Conservation (phyloP, 345 rosid genomes). For the Acer negundo region DNA sequence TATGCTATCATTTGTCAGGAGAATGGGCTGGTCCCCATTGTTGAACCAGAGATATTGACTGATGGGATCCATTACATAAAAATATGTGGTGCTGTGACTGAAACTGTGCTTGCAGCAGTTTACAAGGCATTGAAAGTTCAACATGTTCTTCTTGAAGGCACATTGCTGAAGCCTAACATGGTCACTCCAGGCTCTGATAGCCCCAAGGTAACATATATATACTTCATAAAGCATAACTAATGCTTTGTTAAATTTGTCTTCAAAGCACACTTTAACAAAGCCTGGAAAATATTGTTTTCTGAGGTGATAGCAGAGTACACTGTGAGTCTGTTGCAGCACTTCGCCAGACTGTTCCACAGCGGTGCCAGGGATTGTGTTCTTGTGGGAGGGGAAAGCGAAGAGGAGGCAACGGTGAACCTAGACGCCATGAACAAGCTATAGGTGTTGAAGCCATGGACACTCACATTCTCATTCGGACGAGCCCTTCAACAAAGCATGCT, state of each 20-base stretch:
- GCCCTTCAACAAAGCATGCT: too few relatives aligned
- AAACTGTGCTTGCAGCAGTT: conserved; percentile 80
- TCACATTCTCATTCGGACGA: too few relatives aligned
- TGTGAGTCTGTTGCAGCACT: too few relatives aligned
- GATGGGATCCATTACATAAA: conserved; percentile 52
- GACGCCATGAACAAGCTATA: conserved; percentile 27
- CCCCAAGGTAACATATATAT: conserved; percentile 57
- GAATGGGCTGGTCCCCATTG: too few relatives aligned
- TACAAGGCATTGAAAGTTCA: conserved; percentile 93
- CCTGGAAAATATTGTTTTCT: too few relatives aligned
- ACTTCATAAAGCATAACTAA: background rate
- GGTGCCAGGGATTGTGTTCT: conserved; percentile 85
- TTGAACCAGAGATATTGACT: too few relatives aligned
- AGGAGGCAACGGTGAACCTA: conserved; percentile 76
- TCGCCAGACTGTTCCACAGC: conserved; percentile 77
- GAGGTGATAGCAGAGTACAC: too few relatives aligned
- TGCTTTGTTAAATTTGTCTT: background rate
- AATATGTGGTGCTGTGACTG: conserved; percentile 84
- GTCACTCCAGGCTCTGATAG: conserved; percentile 91
- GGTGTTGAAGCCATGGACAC: too few relatives aligned
- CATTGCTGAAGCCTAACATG: conserved; percentile 94
- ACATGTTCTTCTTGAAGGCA: conserved; percentile 95
- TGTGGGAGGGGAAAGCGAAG: conserved; percentile 96
- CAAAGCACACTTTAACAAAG: background rate
- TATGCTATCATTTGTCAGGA: too few relatives aligned